Base-by-base conservation (phyloP, 441 rosid species). In the Capsella rubella region DNA sequence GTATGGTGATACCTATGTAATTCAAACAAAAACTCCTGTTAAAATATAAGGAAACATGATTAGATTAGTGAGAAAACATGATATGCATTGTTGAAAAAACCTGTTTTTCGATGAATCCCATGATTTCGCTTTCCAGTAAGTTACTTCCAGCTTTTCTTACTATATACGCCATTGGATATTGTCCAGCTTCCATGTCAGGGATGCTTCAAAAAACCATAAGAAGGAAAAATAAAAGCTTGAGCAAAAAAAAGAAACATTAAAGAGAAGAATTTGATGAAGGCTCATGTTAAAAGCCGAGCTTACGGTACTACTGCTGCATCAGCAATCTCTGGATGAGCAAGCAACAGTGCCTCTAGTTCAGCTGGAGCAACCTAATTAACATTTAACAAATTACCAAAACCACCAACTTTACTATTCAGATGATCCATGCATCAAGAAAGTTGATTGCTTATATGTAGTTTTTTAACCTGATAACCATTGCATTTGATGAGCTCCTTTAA, bases 241-340 rank as follows among this genome's bases (percentile, higher is more conserved):
- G 14, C 21, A 9, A 62, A 64, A 28, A 60, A n/a, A 42, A 3
- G 21, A 18, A 13, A 25, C 46, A 4, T 4, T 54, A 31, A 58
- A 34, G 39, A 25, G 11, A 64, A 50, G 55, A 64, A 58, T 52
- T 58, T 51, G 54, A 31, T 58, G 63, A 57, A 21, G 58, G 25
- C n/a, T 39, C 32, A 49, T 28, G 27, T 39, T 8, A 6, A 61
- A 37, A 62, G 37, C 16, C 56, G 18, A 6, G 60, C 91, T 87
- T 82, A 92, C 97, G 97, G 98, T 68, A 92, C 83, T 5, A 92
- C 98, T 2, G 98, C 98, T 43, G 88, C 87, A 81, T 92, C 99
- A 21, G 84, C 71, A 66, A 95, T 82, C 71, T 88, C 88, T 0
- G 85, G 84, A 83, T 92, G 98, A 45, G 91, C 31, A 69, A 92